A percentile compares a stretch with the other conserved stretches of the same genome.
Evolutionary conservation across 441 rosid genomes (phyloP).

Genomic region (Isatis lusitanica): DNA sequence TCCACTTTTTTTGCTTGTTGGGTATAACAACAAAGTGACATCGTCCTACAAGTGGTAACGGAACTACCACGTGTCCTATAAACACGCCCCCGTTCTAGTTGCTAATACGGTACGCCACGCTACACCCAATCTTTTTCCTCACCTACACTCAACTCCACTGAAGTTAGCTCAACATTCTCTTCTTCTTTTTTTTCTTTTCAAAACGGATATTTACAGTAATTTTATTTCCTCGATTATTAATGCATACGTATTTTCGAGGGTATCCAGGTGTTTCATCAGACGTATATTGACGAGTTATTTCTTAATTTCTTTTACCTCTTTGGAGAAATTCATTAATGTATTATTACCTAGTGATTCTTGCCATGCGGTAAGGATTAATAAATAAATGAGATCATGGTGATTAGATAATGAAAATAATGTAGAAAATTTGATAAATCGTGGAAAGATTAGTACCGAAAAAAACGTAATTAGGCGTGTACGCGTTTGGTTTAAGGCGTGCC

Average conservation of each 20-base stretch:
- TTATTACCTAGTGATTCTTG: background rate
- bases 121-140: conserved; percentile 31
- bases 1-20: conserved; percentile 32
- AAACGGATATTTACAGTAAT: background rate
- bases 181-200: background rate
- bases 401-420: background rate
- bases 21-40: conserved; percentile 36
- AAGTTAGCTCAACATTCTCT: conserved; percentile 25
- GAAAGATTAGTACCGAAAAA: conserved; percentile 18
- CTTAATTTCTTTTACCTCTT: background rate
- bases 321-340: background rate
- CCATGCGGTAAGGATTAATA: background rate
- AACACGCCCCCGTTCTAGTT: conserved; percentile 25
- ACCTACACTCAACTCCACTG: conserved; percentile 39
- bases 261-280: background rate
- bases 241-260: background rate
- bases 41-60: conserved; percentile 32
- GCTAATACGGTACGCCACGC: conserved; percentile 37
- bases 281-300: background rate
- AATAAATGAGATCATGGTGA: conserved; percentile 19
- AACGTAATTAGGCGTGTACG: conserved; percentile 37
- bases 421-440: background rate
- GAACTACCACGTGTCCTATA: conserved; percentile 34
- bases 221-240: background rate
- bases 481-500: conserved; percentile 41